Base-by-base conservation (phyloP, 306 rosid species). In the Vigna hirtella region DNA sequence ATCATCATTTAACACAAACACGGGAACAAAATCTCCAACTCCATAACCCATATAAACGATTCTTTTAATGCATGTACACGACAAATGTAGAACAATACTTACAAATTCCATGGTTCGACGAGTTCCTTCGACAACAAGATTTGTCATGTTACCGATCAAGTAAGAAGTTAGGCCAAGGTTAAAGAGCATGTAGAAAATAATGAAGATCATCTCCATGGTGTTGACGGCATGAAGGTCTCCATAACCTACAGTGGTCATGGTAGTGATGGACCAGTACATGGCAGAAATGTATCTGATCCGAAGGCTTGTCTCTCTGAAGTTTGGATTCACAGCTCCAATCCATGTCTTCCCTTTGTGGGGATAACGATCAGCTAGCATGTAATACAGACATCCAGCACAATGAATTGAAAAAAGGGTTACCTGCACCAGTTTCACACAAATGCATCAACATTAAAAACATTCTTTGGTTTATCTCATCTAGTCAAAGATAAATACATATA, bases 41-140 rank as follows among this genome's bases (percentile, higher is more conserved):
- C 71, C 61, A 14, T 24, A 49, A 49, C 28, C 63, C 32, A 49
- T 26, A 51, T 24, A 15, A 45, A 68, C 15, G 15, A 48, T 10
- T 24, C 17, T 7, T 26, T 26, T 26, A 26, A 26, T 26, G 28
- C 28, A 30, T 30, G 34, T 30, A 30, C 3, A 2, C 0, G 28
- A 30, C 2, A 12, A 30, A 1, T 8, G 69, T 52, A 38, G 48
- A 28, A n/a, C 0, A 75, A 66, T 45, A 65, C 96, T 76, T 65
- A 95, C 98, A 66, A 95, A 95, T 86, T 95, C 96, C 98, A 95
- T 95, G 52, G 98, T 91, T 47, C 96, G 96, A 48, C 97, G 88
- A 76, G 98, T 95, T 68, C 98, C 98, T 87, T 92, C 93, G 18
- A 95, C 98, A 32, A 95, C 97, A 66, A 95, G 89, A 81, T 92